Base-by-base conservation (phyloP, 1,284 basidiomycete genomes). In the Cryptococcus jaspeensis region DNA sequence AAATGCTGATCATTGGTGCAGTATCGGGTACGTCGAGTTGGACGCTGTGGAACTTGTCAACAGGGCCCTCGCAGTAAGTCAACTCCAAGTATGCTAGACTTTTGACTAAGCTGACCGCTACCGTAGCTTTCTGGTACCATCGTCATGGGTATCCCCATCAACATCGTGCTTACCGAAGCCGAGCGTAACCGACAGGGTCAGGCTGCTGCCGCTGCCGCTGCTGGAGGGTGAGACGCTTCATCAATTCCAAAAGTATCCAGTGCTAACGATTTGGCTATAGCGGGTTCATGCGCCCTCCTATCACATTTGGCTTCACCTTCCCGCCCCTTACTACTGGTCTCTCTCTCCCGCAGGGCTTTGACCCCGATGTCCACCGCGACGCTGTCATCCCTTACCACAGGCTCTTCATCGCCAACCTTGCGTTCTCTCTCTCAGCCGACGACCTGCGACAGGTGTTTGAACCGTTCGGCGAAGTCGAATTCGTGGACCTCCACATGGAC, bases 381-480 rank as follows among this genome's bases (percentile, higher is more conserved):
- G 77, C 79, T 51, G 72, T 77, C 38, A 79, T 81, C 58, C 77
- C 80, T 25, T 79, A 79, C 57, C 76, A 81, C 63, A 91, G 94
- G 75, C 85, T 99, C 72, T 99, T 96, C 75, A 92, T 99, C 72
- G 92, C 94, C 60, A 95, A 92, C 61, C 81, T 99, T 47, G 91
- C 97, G 77, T 97, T 95, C 82, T 93, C 92, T 77, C 87, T 99
- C 62, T 91, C 90, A 50, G 89, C 94, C 78, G 88, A 91, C 65
- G 94, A 99, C 81, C 89, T 99, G 78, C 90, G 89, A 77, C 90
- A 96, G 82, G 95, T 99, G 64, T 99, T 99, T 78, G 92, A 95
- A 74, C 93, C 95, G 4, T 99, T 99, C 76, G 95, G 95, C 66
- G 89, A 92, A 78, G 84, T 99, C 65, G 94, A 95, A 78, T 95